These are phyloP conservation scores for Ogataea kodamae DNA, from an alignment of 805 yeast species.

Conservation along the genomic window DNA sequence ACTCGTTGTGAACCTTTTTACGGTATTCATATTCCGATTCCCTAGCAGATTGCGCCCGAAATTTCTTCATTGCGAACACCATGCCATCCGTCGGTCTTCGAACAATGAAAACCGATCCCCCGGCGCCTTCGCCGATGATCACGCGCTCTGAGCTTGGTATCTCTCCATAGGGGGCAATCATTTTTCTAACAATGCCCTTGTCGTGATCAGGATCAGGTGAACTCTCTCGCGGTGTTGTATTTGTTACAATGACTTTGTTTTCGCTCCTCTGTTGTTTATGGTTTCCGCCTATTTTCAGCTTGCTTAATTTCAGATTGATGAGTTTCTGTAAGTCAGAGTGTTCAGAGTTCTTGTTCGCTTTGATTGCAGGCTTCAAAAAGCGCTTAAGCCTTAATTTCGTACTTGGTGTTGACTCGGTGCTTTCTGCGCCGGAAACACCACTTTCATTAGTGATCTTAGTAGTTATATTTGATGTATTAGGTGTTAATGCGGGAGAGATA, in stretches of 20 bases:
- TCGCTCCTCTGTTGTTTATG: slow-evolving; percentile 1
- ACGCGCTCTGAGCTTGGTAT: slow-evolving; percentile 50
- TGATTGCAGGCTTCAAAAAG: slow-evolving; percentile 37
- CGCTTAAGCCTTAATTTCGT: slow-evolving; percentile 37
- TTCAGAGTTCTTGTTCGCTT: slow-evolving; percentile 12
- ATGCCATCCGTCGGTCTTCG: slow-evolving; percentile 52
- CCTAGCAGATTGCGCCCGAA: slow-evolving; percentile 58
- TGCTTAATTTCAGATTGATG: slow-evolving; percentile 17
- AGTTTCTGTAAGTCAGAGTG: slow-evolving; percentile 22
- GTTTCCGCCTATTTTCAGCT: slow-evolving; percentile 16
- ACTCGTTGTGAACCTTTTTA: slow-evolving; percentile 78
- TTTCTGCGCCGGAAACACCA: slow-evolving; percentile 16
- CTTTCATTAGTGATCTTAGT: slow-evolving; percentile 18
- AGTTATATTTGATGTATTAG: slow-evolving; percentile 16
- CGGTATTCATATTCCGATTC: slow-evolving; percentile 70
- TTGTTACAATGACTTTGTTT: not conserved
- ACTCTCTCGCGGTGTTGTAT: not conserved
- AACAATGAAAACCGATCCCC: slow-evolving; percentile 86
- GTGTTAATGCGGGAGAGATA: slow-evolving; percentile 12
- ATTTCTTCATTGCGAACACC: slow-evolving; percentile 83
- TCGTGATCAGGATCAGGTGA: slow-evolving; percentile 8
- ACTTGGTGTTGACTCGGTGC: slow-evolving; percentile 14
- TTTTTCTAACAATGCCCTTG: slow-evolving; percentile 27
- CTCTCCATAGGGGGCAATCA: slow-evolving; percentile 62
- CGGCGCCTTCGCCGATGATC: slow-evolving; percentile 83